Conservation (phyloP, 495 filamentous ascomycete genomes). For the Daldinia caldariorum region DNA sequence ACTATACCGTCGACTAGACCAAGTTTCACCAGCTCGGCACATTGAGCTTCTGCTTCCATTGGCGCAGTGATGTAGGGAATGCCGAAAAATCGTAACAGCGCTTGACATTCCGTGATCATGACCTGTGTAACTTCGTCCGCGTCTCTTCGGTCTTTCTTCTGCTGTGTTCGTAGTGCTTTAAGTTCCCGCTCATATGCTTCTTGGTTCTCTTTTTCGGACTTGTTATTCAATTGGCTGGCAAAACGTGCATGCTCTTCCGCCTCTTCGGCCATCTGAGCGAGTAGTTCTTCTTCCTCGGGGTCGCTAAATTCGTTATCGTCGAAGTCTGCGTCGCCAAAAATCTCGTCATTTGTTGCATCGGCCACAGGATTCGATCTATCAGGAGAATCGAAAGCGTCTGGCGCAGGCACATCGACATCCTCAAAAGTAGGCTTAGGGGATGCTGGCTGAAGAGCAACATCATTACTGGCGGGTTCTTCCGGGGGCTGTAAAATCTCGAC, state of each 20-base stretch:
- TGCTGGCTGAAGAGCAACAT: conserved; percentile 21
- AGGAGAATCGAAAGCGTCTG: conserved; percentile 23
- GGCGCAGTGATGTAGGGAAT: conserved; percentile 96
- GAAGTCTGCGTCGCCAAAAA: conserved; percentile 55
- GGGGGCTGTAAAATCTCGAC: conserved; percentile 41
- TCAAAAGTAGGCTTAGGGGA: conserved; percentile 67
- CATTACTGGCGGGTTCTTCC: conserved; percentile 32
- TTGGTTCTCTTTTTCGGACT: conserved; percentile 67
- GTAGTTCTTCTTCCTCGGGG: conserved; percentile 88
- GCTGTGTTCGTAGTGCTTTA: conserved; percentile 85
- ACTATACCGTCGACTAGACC: conserved; percentile 96
- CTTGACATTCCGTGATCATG: conserved; percentile 95
- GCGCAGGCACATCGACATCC: conserved; percentile 49
- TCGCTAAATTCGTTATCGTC: conserved; percentile 71
- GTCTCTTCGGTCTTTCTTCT: conserved; percentile 94
- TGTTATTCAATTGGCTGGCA: conserved; percentile 82
- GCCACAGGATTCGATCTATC: conserved; percentile 5
- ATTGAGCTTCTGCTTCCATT: conserved; percentile 99
- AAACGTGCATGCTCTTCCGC: conserved; percentile 93
- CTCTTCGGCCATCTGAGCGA: conserved; percentile 85
- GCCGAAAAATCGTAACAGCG: conserved; percentile 87
- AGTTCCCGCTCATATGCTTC: conserved; percentile 88
- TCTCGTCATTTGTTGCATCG: conserved; percentile 42
- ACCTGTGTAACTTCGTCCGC: conserved; percentile 93
- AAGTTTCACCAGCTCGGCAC: conserved; percentile 85